These are phyloP conservation scores for Inga laurina DNA, from an alignment of 306 rosid species.

Conservation along the genomic window DNA sequence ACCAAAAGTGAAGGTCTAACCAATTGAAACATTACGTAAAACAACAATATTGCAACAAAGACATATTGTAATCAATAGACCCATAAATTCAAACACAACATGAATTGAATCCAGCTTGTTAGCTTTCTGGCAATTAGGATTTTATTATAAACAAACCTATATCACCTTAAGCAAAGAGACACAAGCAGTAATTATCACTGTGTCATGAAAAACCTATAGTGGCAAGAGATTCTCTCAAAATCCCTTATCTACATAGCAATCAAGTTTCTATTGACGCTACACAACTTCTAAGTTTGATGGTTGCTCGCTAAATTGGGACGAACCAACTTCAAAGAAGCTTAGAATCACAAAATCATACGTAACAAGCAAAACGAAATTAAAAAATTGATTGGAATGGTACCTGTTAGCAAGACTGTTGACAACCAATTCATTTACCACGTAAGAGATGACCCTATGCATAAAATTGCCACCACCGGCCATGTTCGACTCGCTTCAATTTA, in stretches of 20 bases:
- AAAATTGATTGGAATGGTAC: background rate
- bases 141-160: background rate
- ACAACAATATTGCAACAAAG: background rate
- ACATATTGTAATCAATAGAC: background rate
- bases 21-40: background rate
- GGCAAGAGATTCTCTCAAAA: slow-evolving; percentile 7
- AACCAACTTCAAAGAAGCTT: slow-evolving; percentile 23
- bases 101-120: background rate
- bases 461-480: slow-evolving; percentile 62
- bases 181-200: background rate
- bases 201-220: background rate
- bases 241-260: background rate
- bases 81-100: background rate
- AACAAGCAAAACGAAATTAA: background rate
- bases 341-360: background rate
- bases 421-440: slow-evolving; percentile 49
- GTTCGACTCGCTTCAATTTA: slow-evolving; percentile 35
- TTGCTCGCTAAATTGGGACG: slow-evolving; percentile 7
- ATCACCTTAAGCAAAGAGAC: background rate
- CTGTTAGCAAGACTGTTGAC: slow-evolving; percentile 59
- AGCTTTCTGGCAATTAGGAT: background rate
- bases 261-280: background rate
- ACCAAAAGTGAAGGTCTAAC: background rate
- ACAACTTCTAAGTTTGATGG: background rate
- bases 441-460: slow-evolving; percentile 39